phyloP scores from a whole-genome alignment of 176 grass and related monocot genomes.

The Oropetium thomaeum region DNA sequence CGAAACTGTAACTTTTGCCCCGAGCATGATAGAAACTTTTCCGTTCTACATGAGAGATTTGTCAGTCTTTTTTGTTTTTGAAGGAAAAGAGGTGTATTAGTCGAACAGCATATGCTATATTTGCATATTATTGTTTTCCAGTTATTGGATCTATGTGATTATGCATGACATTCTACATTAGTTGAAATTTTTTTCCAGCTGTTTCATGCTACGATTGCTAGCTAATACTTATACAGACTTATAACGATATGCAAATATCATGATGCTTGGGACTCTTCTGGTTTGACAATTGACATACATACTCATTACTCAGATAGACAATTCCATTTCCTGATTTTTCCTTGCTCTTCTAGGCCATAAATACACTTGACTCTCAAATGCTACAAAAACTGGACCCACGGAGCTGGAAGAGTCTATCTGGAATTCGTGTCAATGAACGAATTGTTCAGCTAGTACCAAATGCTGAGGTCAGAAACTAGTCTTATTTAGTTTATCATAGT shows the following conservation, averaged over 20 bases:
- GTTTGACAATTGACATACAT: neutral
- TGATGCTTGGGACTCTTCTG: neutral
- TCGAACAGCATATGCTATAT: neutral
- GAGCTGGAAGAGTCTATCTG: slow-evolving; percentile 69
- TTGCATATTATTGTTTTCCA: neutral
- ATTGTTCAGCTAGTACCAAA: slow-evolving; percentile 70
- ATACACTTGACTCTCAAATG: slow-evolving; percentile 36
- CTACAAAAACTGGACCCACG: slow-evolving; percentile 44
- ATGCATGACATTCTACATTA: neutral
- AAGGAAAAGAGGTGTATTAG: neutral
- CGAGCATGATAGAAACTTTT: neutral
- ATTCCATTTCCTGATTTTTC: neutral
- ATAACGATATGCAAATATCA: neutral
- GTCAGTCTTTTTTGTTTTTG: too few relatives aligned
- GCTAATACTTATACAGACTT: neutral
- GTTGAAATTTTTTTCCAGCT: neutral
- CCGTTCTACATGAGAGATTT: neutral
- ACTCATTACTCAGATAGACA: neutral
- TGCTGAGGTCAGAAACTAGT: slow-evolving; percentile 37
- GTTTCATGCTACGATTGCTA: slow-evolving; percentile 5
- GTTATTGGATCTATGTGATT: slow-evolving; percentile 2
- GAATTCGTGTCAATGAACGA: slow-evolving; percentile 59
- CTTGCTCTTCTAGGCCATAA: slow-evolving; percentile 50
- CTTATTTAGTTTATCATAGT: neutral
- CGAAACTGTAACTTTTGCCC: neutral